Percentiles rank a stretch among this genome's conserved stretches.
Conservation (phyloP, 2,329 filamentous ascomycete species). For the Colletotrichum plurivorum region DNA sequence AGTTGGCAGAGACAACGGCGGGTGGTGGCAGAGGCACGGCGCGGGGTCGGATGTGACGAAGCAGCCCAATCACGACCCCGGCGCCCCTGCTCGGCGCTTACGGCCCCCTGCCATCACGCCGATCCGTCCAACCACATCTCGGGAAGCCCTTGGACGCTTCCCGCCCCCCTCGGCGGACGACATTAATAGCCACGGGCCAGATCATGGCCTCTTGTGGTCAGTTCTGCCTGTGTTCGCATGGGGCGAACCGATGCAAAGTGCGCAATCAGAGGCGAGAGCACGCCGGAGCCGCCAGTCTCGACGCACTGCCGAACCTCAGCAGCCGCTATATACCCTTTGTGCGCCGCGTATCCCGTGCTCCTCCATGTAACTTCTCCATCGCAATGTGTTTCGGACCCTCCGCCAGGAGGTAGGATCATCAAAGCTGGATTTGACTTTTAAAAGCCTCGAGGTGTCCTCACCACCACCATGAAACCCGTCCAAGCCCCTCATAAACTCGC, state of each 20-base stretch:
- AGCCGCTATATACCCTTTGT: slow-evolving; percentile 71
- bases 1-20: slow-evolving; percentile 34
- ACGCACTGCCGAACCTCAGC: slow-evolving; percentile 63
- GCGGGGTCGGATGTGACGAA: slow-evolving; percentile 40
- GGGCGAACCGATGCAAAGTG: too few species aligned
- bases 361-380: slow-evolving; percentile 62
- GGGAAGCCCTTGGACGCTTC: slow-evolving; percentile 43
- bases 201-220: too few species aligned
- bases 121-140: slow-evolving; percentile 58
- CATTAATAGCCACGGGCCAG: slow-evolving; percentile 46
- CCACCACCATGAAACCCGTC: slow-evolving; percentile 59
- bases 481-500: slow-evolving; percentile 47
- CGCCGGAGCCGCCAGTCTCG: slow-evolving; percentile 57
- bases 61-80: slow-evolving; percentile 46
- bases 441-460: slow-evolving; percentile 46
- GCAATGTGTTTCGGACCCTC: slow-evolving; percentile 66
- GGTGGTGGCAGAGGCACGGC: slow-evolving; percentile 35
- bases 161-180: slow-evolving; percentile 44
- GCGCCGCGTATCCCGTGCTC: slow-evolving; percentile 57
- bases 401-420: slow-evolving; percentile 60
- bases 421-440: slow-evolving; percentile 45
- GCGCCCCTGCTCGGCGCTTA: slow-evolving; percentile 54
- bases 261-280: slow-evolving; percentile 58
- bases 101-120: slow-evolving; percentile 49
- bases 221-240: too few species aligned